A percentile compares a stretch with the other conserved stretches of the same genome.
phyloP scores from a whole-genome alignment of 495 filamentous ascomycete species.

The Jackrogersella minutella region DNA sequence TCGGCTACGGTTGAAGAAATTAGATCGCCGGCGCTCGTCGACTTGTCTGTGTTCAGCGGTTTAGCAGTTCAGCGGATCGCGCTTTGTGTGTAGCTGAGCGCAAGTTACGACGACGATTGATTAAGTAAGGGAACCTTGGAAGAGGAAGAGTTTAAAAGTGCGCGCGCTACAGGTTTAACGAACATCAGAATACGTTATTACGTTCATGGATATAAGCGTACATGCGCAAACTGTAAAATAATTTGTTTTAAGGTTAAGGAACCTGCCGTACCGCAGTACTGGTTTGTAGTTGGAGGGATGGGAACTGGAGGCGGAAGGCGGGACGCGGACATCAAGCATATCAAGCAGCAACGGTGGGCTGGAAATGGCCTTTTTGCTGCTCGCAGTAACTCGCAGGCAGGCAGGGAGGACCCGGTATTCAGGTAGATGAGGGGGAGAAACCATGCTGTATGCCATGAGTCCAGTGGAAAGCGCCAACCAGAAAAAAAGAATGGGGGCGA shows the following conservation, averaged over 20 bases:
- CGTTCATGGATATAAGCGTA: slow-evolving; percentile 1
- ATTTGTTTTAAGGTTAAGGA: slow-evolving; percentile 40
- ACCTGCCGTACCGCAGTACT: slow-evolving; percentile 17
- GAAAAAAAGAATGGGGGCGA: slow-evolving; percentile 30
- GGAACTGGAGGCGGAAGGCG: slow-evolving; percentile 1
- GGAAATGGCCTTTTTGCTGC: slow-evolving; percentile 30
- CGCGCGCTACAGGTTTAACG: slow-evolving; percentile 3
- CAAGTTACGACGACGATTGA: background rate
- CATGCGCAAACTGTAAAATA: too few relatives aligned
- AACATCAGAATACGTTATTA: background rate
- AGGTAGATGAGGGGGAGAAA: slow-evolving; percentile 41
- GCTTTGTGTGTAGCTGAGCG: background rate
- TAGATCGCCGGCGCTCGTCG: background rate
- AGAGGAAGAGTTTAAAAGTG: background rate
- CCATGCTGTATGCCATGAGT: slow-evolving; percentile 32
- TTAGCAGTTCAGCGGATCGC: too few relatives aligned
- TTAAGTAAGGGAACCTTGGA: background rate
- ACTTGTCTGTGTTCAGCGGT: too few relatives aligned
- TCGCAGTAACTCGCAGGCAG: too few relatives aligned
- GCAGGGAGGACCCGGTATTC: slow-evolving; percentile 38
- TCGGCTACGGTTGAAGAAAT: background rate
- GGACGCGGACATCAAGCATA: slow-evolving; percentile 21
- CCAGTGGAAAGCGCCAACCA: slow-evolving; percentile 14
- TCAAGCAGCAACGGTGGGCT: slow-evolving; percentile 14
- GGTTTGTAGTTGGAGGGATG: slow-evolving; percentile 6